Percentiles rank a stretch among this genome's conserved stretches.
phyloP scores from a whole-genome alignment of 2,329 filamentous ascomycete genomes.

The Nectriaceae sp. region DNA sequence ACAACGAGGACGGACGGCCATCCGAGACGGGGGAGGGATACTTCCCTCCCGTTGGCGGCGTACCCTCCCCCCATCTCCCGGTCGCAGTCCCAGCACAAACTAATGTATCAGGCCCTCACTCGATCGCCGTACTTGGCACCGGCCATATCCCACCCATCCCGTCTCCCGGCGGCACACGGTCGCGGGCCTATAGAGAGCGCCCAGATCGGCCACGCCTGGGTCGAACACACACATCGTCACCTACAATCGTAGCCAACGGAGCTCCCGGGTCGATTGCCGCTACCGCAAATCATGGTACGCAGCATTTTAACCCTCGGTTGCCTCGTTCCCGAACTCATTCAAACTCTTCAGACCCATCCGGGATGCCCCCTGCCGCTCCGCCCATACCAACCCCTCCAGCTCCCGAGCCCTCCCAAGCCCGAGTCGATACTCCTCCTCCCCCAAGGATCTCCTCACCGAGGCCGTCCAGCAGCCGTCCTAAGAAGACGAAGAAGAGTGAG shows the following conservation, averaged over 20 bases:
- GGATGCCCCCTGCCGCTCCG: constrained; percentile 49
- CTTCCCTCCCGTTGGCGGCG: constrained; percentile 68
- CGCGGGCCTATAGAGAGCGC: constrained; percentile 58
- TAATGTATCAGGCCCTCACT: constrained; percentile 48
- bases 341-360: constrained; percentile 55
- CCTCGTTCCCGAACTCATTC: constrained; percentile 61
- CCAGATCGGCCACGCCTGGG: constrained; percentile 61
- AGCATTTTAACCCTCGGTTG: constrained; percentile 39
- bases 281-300: constrained; percentile 33
- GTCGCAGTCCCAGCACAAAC: constrained; percentile 40
- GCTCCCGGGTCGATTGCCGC: constrained; percentile 38
- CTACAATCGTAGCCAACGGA: constrained; percentile 62
- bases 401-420: constrained; percentile 43
- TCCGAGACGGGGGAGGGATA: constrained; percentile 76
- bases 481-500: constrained; percentile 57
- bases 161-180: constrained; percentile 71
- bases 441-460: constrained; percentile 53
- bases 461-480: constrained; percentile 44
- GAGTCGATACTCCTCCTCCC: constrained; percentile 56
- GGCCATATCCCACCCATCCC: constrained; percentile 80
- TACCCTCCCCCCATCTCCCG: constrained; percentile 43
- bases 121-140: constrained; percentile 79
- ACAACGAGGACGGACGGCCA: constrained; percentile 64
- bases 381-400: constrained; percentile 54
- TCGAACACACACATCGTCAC: constrained; percentile 79